A percentile compares a stretch with the other conserved stretches of the same genome.
Conservation (phyloP, 2,329 filamentous ascomycete genomes). For the Pestalotiopsis fici region DNA sequence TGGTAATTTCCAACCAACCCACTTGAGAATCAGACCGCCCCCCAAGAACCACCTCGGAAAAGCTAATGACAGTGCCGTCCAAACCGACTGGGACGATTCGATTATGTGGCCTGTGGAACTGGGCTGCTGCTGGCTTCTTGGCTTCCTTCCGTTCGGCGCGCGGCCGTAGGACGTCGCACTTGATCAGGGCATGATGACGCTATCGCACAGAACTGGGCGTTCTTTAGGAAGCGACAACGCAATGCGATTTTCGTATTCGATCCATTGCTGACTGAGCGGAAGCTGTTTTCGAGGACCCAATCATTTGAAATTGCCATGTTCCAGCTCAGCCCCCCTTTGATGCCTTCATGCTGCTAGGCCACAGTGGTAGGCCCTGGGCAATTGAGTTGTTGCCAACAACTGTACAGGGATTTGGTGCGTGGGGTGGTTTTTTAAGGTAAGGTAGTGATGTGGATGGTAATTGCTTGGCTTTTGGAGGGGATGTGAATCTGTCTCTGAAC, state of each 20-base stretch:
- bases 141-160: neutral
- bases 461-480: neutral
- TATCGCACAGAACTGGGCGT: neutral
- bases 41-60: neutral
- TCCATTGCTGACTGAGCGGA: neutral
- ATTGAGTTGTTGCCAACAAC: neutral
- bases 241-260: neutral
- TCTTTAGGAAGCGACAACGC: neutral
- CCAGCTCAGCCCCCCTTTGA: neutral
- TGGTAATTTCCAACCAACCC: slow-evolving; percentile 1
- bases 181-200: neutral
- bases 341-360: neutral
- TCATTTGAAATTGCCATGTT: neutral
- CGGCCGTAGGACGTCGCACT: neutral
- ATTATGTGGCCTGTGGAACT: slow-evolving; percentile 10
- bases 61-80: neutral
- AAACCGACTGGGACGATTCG: neutral
- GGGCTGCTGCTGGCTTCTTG: neutral
- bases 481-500: neutral
- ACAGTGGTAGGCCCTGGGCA: neutral
- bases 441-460: neutral
- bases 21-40: slow-evolving; percentile 3
- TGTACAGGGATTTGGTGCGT: neutral
- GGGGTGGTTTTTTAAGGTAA: neutral
- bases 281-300: neutral